Base-by-base conservation (phyloP, 163 green algal species). In the Volvox carteri region DNA sequence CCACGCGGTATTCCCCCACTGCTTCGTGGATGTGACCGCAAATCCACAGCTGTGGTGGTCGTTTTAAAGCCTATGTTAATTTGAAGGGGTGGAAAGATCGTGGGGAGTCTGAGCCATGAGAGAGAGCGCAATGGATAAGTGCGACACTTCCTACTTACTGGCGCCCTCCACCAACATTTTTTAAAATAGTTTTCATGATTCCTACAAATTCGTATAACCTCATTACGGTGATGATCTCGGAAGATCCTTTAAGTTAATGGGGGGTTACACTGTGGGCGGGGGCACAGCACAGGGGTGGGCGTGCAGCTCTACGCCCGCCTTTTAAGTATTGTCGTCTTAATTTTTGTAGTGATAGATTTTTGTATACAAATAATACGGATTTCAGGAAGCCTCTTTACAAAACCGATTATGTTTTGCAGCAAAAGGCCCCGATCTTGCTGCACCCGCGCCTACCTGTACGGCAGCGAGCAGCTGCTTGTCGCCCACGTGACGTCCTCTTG, bases 21-120 rank as follows among this genome's bases (percentile, higher is more conserved):
- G 86, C 54, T 78, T 86, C 86, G 65, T 90, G 86, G 37, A 91
- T 91, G 80, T 91, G 88, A 7, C 88, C 88, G 44, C 88, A 91
- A 1, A 91, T 35, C 88, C 88, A 91, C 19, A 91, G 88, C 68
- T 46, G 81, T 0, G 88, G 88, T 3, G 88, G 88, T 23, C 33
- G n/a, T n/a, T 80, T 35, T 25, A 91, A 39, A 12, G 87, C 87
- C 87, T 91, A 70, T n/a, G n/a, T n/a, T n/a, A n/a, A n/a, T n/a
- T n/a, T n/a, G n/a, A n/a, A n/a, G n/a, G n/a, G n/a, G n/a, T n/a
- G n/a, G n/a, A n/a, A n/a, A n/a, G n/a, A n/a, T n/a, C n/a, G n/a
- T n/a, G n/a, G n/a, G n/a, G n/a, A n/a, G n/a, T n/a, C n/a, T 8
- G 54, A 19, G 5, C 54, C 28, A 11, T 2, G 54, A 65, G 3